A percentile compares a stretch with the other conserved stretches of the same genome.
phyloP scores from a whole-genome alignment of 352 stramenopile species.

The Phytophthora tentaculata region DNA sequence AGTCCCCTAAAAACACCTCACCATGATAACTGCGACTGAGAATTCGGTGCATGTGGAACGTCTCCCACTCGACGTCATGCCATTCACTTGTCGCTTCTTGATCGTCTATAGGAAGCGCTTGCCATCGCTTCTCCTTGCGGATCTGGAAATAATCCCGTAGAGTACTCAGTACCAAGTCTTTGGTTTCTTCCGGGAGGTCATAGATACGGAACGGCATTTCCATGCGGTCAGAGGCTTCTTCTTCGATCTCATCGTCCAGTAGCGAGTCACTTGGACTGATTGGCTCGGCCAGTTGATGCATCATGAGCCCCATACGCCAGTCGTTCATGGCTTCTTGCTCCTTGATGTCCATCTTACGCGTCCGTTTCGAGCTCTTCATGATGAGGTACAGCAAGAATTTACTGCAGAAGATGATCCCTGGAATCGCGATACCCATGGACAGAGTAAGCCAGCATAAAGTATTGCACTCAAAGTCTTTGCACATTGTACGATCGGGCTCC shows the following conservation, averaged over 20 bases:
- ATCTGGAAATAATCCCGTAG: slow-evolving; percentile 71
- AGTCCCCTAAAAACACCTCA: slow-evolving; percentile 71
- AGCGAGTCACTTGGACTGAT: slow-evolving; percentile 38
- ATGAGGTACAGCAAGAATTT: slow-evolving; percentile 58
- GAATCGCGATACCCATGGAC: slow-evolving; percentile 52
- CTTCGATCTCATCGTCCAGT: slow-evolving; percentile 35
- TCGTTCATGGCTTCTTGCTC: slow-evolving; percentile 74
- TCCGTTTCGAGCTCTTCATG: slow-evolving; percentile 46
- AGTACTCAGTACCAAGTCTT: slow-evolving; percentile 62
- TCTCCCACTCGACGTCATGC: slow-evolving; percentile 65
- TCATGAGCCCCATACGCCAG: slow-evolving; percentile 72
- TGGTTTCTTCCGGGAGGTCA: slow-evolving; percentile 60
- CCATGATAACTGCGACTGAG: slow-evolving; percentile 67
- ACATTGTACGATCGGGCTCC: slow-evolving; percentile 38
- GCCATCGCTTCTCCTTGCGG: slow-evolving; percentile 51
- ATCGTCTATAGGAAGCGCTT: slow-evolving; percentile 21
- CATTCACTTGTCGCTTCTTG: slow-evolving; percentile 45
- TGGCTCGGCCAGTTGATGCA: slow-evolving; percentile 53
- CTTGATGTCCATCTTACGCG: slow-evolving; percentile 51
- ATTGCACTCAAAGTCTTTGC: slow-evolving; percentile 60
- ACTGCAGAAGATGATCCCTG: slow-evolving; percentile 55
- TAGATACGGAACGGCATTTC: slow-evolving; percentile 57
- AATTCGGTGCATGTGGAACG: slow-evolving; percentile 68
- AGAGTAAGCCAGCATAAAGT: slow-evolving; percentile 72
- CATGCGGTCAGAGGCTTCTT: slow-evolving; percentile 28